phyloP scores from a whole-genome alignment of 2,329 filamentous ascomycete species.

The Coleophoma eucalyptorum region DNA sequence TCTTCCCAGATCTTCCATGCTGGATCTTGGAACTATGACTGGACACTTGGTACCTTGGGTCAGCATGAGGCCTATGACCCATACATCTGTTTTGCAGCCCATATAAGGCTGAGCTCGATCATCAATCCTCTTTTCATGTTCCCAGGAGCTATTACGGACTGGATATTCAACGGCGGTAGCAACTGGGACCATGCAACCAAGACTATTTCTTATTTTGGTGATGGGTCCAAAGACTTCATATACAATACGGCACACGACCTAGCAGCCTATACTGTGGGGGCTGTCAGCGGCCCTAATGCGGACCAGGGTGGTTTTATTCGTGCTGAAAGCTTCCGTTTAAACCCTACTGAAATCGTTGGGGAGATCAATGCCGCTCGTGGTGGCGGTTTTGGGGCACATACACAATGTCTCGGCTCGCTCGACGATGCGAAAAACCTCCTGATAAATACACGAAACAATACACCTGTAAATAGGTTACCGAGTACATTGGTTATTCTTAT shows the following conservation, averaged over 20 bases:
- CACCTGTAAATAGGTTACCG: not conserved
- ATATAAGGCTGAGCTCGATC: constrained; percentile 21
- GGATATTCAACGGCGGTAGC: not conserved
- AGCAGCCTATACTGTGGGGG: constrained; percentile 7
- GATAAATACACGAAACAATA: not conserved
- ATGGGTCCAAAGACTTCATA: not conserved
- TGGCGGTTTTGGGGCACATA: not conserved
- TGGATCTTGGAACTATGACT: constrained; percentile 29
- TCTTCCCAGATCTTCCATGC: constrained; percentile 22
- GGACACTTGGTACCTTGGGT: constrained; percentile 24
- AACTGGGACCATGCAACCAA: not conserved
- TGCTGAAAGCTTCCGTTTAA: constrained; percentile 6
- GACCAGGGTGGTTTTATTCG: constrained; percentile 2
- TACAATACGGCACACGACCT: constrained; percentile 4
- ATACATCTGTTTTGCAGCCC: constrained; percentile 28
- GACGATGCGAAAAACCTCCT: not conserved
- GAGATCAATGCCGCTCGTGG: not conserved
- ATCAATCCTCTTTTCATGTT: constrained; percentile 29
- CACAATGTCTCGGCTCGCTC: not conserved
- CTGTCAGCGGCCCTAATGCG: constrained; percentile 2
- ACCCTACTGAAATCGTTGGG: constrained; percentile 3
- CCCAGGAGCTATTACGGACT: constrained; percentile 18
- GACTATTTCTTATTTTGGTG: not conserved
- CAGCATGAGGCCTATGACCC: constrained; percentile 30
- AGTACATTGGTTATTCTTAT: constrained; percentile 3